Evolutionary conservation across 2,329 filamentous ascomycete species (phyloP), one percentile per base, ranked within the genome.

Genomic region (Microcyclospora tardicrescens): DNA sequence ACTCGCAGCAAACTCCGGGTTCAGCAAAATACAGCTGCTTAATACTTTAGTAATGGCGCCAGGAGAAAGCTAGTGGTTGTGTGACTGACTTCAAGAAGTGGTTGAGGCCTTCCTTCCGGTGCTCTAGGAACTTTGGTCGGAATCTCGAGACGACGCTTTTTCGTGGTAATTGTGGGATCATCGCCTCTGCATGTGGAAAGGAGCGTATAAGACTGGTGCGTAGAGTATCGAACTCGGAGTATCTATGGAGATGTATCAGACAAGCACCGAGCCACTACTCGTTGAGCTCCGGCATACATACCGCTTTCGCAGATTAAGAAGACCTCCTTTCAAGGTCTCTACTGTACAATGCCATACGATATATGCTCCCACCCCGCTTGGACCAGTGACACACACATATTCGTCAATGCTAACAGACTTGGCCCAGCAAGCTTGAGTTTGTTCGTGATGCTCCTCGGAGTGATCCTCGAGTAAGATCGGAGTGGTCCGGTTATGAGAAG

Each of bases 301-400:
- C 69, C 75, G 70, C 62, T 78, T 78, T 33, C 55, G 46, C 6
- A 61, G 44, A 32, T 42, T 48, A 41, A 57, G 40, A 41, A 43
- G 50, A 47, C 47, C 60, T 51, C 50, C 85, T 60, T 77, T 81
- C 36, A 96, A 65, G 3, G 86, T 95, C 59, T 91, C 79, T 33
- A 98, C 84, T 35, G 72, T 77, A 53, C 91, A 86, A 56, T 85
- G 91, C 84, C 84, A 98, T 6, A 94, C 86, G 1, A 95, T 84
- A 64, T 96, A 98, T 2, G 87, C 83, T n/a, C 89, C 89, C 35
- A 79, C 64, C 5, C 72, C 72, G 3, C 69, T 64, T 37, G 65
- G 69, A 8, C 74, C 76, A 43, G 69, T 67, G 24, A 81, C 69
- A 46, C 80, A 66, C 28, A 72, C 68, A 61, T 77, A 71, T 52